Conservation (phyloP, 768 basidiomycete genomes). For the Termitomyces eurrhizus region DNA sequence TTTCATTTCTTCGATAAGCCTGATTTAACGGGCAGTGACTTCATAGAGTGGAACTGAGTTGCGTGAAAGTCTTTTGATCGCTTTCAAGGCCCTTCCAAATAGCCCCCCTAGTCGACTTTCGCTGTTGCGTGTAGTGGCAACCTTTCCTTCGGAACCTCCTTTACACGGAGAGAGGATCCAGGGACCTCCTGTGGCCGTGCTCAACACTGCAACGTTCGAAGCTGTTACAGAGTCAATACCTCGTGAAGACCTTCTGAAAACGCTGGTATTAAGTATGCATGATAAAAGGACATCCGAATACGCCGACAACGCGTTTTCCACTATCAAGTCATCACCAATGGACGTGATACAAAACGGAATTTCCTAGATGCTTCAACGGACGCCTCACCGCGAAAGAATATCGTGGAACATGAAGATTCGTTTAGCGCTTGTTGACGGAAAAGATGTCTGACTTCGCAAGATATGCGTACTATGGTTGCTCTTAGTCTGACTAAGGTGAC, state of each 20-base stretch:
- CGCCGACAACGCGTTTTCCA: not conserved
- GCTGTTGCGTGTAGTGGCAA: not conserved
- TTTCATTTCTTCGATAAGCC: not conserved
- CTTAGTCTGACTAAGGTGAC: too few relatives aligned
- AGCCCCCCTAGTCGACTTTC: not conserved
- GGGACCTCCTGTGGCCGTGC: not conserved
- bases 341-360: not conserved
- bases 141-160: not conserved
- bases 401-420: not conserved
- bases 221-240: not conserved
- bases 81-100: slow-evolving; percentile 1
- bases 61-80: not conserved
- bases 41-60: not conserved
- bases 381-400: not conserved
- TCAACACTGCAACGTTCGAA: not conserved
- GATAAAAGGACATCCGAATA: not conserved
- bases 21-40: not conserved
- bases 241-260: not conserved
- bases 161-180: not conserved
- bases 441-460: too few relatives aligned
- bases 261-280: slow-evolving; percentile 6
- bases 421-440: not conserved
- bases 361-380: not conserved
- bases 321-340: not conserved
- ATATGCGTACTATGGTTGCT: too few relatives aligned